Conservation (phyloP, 345 rosid genomes). For the Ceriops decandra region DNA sequence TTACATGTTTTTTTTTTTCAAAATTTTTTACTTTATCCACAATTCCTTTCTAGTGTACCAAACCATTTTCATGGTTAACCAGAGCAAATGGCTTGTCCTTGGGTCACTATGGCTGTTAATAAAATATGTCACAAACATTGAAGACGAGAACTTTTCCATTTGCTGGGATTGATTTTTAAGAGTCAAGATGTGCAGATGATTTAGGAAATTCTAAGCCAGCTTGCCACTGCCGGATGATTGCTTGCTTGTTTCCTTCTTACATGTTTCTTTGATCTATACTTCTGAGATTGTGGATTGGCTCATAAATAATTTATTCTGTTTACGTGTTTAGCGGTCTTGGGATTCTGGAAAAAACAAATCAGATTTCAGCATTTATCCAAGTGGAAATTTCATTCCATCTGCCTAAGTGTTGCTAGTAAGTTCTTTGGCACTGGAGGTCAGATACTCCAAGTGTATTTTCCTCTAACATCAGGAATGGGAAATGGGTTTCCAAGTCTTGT, state of each 20-base stretch:
- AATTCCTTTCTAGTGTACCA: neutral
- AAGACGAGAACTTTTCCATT: conserved; percentile 7
- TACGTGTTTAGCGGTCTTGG: neutral
- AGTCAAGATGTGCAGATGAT: neutral
- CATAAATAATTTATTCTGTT: neutral
- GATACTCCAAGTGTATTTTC: neutral
- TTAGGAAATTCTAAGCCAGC: neutral
- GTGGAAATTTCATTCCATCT: no score
- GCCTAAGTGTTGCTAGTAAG: neutral
- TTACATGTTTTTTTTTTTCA: neutral
- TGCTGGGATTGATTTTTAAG: neutral
- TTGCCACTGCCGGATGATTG: neutral
- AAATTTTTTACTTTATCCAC: no score
- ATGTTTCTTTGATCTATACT: neutral
- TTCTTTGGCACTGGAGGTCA: neutral
- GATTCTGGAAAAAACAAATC: no score
- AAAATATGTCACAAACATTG: neutral
- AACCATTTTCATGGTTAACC: conserved; percentile 11
- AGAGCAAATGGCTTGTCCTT: conserved; percentile 23
- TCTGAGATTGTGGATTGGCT: neutral
- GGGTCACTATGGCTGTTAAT: conserved; percentile 10
- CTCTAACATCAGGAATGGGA: no score
- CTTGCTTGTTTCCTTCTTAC: neutral
- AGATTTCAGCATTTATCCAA: no score
- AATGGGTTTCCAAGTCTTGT: neutral